These are phyloP conservation scores for Pleurotus tuoliensis DNA, from an alignment of 768 basidiomycete species.

Conservation along the genomic window DNA sequence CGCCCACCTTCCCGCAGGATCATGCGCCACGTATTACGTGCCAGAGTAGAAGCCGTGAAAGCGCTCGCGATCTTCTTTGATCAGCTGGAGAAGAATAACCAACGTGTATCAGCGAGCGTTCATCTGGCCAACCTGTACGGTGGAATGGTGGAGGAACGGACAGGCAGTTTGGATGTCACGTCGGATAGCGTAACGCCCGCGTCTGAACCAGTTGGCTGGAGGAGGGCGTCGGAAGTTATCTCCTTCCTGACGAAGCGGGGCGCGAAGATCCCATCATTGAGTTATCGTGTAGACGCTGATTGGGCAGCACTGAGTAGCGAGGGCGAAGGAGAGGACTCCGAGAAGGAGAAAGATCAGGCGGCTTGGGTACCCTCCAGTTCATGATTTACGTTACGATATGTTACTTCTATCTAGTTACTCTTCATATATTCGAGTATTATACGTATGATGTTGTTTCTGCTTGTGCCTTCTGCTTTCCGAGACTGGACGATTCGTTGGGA, in stretches of 20 bases:
- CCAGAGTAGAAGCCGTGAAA: constrained; percentile 78
- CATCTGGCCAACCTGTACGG: constrained; percentile 50
- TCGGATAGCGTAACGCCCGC: constrained; percentile 12
- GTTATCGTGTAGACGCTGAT: constrained; percentile 48
- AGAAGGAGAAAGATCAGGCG: constrained; percentile 23
- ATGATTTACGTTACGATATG: not conserved
- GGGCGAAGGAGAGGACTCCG: constrained; percentile 39
- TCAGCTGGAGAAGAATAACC: constrained; percentile 46
- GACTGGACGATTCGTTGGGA: not conserved
- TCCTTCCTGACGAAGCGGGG: constrained; percentile 65
- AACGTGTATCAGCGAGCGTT: constrained; percentile 38
- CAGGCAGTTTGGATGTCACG: constrained; percentile 21
- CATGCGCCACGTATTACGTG: constrained; percentile 84
- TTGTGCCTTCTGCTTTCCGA: not conserved
- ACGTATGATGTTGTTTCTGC: not conserved
- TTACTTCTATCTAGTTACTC: not conserved
- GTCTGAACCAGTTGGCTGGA: constrained; percentile 42
- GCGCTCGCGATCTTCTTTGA: constrained; percentile 72
- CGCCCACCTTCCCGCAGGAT: constrained; percentile 77
- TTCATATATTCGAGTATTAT: not conserved
- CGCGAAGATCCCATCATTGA: constrained; percentile 59
- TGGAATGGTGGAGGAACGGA: constrained; percentile 32
- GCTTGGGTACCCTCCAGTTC: not conserved
- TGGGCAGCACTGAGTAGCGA: constrained; percentile 74
- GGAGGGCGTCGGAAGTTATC: constrained; percentile 70